These are phyloP conservation scores for Cardiospermum halicacabum DNA, from an alignment of 345 rosid genomes.

Conservation along the genomic window DNA sequence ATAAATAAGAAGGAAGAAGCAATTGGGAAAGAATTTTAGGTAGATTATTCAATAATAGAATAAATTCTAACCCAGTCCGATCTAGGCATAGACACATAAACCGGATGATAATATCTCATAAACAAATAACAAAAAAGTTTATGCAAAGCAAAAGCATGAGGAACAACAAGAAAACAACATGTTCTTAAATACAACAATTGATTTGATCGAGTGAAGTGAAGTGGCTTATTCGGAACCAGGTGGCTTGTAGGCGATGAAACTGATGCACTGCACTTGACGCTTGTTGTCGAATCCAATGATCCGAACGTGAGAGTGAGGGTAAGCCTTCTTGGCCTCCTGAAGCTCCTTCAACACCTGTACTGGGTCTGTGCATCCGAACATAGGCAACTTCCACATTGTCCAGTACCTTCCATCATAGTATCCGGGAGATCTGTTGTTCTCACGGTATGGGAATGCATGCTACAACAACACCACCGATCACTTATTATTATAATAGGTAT, in stretches of 20 bases:
- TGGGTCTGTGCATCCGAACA: slow-evolving; percentile 47
- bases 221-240: not conserved
- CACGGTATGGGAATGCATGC: slow-evolving; percentile 36
- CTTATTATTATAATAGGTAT: not conserved
- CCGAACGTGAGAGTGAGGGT: slow-evolving; percentile 34
- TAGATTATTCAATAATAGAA: not conserved
- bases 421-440: slow-evolving; percentile 11
- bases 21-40: not conserved
- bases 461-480: slow-evolving; percentile 2
- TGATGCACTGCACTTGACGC: slow-evolving; percentile 27
- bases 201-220: too few relatives aligned
- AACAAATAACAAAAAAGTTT: not conserved
- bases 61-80: slow-evolving; percentile 8
- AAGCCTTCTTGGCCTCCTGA: slow-evolving; percentile 28
- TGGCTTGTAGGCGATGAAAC: slow-evolving; percentile 21
- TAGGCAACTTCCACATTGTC: slow-evolving; percentile 55
- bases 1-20: not conserved
- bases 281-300: slow-evolving; percentile 52
- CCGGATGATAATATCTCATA: slow-evolving; percentile 1
- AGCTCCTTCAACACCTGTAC: slow-evolving; percentile 49
- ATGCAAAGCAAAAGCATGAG: not conserved
- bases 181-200: too few relatives aligned
- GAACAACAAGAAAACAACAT: not conserved
- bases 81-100: not conserved
- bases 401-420: slow-evolving; percentile 47